Evolutionary conservation across 257 asterid species (phyloP).

Genomic region (Jaltomata sinuosa): DNA sequence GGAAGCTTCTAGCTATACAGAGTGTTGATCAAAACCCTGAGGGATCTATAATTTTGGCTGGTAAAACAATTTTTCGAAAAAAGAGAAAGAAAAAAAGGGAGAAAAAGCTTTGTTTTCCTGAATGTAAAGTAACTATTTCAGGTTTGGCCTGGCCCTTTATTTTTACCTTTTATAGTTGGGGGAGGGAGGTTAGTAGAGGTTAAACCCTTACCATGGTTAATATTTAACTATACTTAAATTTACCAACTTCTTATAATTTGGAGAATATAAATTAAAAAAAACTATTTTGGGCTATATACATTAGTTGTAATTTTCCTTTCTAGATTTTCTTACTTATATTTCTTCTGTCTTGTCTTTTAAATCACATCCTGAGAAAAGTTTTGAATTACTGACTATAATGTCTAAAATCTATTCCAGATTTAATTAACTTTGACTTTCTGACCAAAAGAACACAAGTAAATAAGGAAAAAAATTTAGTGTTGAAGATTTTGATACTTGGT

Average conservation of each 20-base stretch:
- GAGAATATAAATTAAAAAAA: not conserved
- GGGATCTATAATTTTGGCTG: not conserved
- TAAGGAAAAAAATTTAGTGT: no score
- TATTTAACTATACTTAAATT: slow-evolving; percentile 9
- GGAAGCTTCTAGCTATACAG: not conserved
- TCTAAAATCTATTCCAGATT: no score
- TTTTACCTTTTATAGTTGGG: not conserved
- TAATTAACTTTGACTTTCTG: no score
- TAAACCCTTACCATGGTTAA: slow-evolving; percentile 32
- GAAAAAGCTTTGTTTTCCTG: not conserved
- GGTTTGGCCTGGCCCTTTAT: slow-evolving; percentile 13
- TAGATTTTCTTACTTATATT: not conserved
- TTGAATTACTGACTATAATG: no score
- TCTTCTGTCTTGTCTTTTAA: not conserved
- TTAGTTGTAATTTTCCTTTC: not conserved
- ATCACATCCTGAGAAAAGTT: no score
- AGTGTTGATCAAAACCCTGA: not conserved
- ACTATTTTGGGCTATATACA: not conserved
- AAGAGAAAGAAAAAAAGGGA: not conserved
- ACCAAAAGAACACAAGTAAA: no score
- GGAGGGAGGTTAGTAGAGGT: not conserved
- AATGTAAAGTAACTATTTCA: slow-evolving; percentile 1
- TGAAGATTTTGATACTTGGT: not conserved
- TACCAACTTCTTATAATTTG: not conserved
- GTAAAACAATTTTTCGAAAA: not conserved